Evolutionary conservation across 1,284 basidiomycete genomes (phyloP).

Genomic region (Thelephora terrestris): DNA sequence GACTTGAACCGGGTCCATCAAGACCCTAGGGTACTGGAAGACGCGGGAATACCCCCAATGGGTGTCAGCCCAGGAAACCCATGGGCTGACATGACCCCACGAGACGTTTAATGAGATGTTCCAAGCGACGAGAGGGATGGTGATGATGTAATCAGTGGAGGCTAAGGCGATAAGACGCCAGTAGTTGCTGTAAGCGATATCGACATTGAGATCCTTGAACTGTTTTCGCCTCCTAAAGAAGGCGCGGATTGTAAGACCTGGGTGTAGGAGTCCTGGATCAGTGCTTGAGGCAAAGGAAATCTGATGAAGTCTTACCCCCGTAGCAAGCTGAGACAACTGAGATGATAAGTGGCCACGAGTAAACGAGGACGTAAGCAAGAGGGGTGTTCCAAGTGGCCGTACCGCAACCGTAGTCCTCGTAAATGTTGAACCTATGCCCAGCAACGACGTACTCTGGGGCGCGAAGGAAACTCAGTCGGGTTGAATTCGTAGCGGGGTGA

Average conservation of each 20-base stretch:
- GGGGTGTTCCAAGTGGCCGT: constrained; percentile 21
- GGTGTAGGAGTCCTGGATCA: background rate
- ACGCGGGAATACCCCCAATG: constrained; percentile 26
- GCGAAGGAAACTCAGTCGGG: background rate
- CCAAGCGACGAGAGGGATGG: constrained; percentile 28
- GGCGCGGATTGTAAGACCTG: constrained; percentile 23
- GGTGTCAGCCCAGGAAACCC: constrained; percentile 26
- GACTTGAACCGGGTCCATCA: constrained; percentile 6
- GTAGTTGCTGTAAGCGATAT: constrained; percentile 36
- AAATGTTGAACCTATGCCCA: constrained; percentile 26
- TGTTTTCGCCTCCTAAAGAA: constrained; percentile 23
- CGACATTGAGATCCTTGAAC: constrained; percentile 22
- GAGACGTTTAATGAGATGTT: constrained; percentile 19
- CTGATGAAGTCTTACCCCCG: constrained; percentile 8
- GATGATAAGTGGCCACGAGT: constrained; percentile 19
- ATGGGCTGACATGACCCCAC: constrained; percentile 18
- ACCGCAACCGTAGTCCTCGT: constrained; percentile 28
- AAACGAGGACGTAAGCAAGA: constrained; percentile 13
- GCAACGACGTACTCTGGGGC: constrained; percentile 24
- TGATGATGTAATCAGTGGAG: constrained; percentile 29
- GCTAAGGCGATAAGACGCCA: constrained; percentile 45
- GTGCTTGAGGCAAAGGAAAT: background rate
- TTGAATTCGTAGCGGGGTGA: background rate
- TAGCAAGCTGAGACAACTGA: constrained; percentile 13
- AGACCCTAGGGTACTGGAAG: constrained; percentile 22